Base-by-base conservation (phyloP, 2,329 filamentous ascomycete species). In the Beauveria bassiana region DNA sequence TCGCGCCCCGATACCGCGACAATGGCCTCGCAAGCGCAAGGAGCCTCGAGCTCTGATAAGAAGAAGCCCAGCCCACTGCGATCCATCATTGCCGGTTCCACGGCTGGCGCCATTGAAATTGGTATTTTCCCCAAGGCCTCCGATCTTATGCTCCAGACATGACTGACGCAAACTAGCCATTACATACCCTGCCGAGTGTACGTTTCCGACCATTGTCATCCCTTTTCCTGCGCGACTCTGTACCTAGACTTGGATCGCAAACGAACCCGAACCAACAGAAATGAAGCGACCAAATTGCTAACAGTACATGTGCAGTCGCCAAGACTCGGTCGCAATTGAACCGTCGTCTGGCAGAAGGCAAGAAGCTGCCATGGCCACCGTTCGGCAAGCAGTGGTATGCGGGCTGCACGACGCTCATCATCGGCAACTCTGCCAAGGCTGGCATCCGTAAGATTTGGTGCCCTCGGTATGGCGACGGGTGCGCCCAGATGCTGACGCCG, bases 351-450 rank as follows among this genome's bases (percentile, higher is more conserved):
- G 81, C 89, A 54, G 87, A 89, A 61, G 88, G 87, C 52, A 81
- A 96, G 79, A 97, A 96, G 79, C 83, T 97, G 34, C 92, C 93
- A 59, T 97, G 91, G 90, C 95, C 95, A 49, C 90, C 91, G 12
- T 98, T 98, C 70, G 95, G 95, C 54, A 81, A 78, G 68, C 91
- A 96, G 75, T 99, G 95, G 95, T 99, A 99, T 75, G 93, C 95
- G 14, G 95, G 95, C 43, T 99, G 95, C 78, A 98, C 95, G 52
- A 98, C 95, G 31, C 78, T 97, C 72, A 96, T 99, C 63, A 91
- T 98, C 67, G 95, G 95, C 64, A 99, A 99, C 77, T 96, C 92
- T 59, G 82, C 95, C 72, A 99, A 99, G 79, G 95, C 95, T 43
- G 95, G 92, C 63, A 96, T 98, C 65, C 88, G 92, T 93, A 83